These are phyloP conservation scores for Aegilops longissima DNA, from an alignment of 176 grass and related monocot genomes.

Conservation along the genomic window DNA sequence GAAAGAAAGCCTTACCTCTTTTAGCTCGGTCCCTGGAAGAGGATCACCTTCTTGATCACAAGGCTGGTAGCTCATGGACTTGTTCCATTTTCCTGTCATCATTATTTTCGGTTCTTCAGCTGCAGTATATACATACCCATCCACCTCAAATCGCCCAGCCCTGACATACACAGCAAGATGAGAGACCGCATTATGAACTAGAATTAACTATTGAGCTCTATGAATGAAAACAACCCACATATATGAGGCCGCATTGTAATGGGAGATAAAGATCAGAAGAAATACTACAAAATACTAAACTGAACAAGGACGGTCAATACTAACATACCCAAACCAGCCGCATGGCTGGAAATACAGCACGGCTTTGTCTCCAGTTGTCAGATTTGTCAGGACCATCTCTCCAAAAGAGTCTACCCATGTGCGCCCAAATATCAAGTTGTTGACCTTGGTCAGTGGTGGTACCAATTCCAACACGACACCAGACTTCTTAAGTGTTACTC, in stretches of 20 bases:
- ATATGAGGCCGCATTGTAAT: not conserved
- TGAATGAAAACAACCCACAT: not conserved
- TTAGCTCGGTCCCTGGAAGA: slow-evolving; percentile 71
- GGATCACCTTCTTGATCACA: slow-evolving; percentile 96
- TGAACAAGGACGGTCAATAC: not conserved
- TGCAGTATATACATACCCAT: slow-evolving; percentile 92
- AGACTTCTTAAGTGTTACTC: slow-evolving; percentile 79
- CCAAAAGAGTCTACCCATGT: slow-evolving; percentile 86
- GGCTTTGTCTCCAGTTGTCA: slow-evolving; percentile 91
- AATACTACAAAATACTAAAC: not conserved
- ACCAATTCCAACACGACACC: slow-evolving; percentile 82
- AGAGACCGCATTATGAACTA: not conserved
- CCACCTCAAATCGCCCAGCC: slow-evolving; percentile 85
- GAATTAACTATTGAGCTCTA: not conserved
- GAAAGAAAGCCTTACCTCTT: slow-evolving; percentile 53
- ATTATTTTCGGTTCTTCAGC: slow-evolving; percentile 92
- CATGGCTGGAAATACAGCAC: slow-evolving; percentile 90
- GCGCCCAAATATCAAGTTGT: slow-evolving; percentile 97
- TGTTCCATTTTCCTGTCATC: slow-evolving; percentile 90
- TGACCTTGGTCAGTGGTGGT: slow-evolving; percentile 76
- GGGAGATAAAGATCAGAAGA: not conserved
- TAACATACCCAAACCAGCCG: slow-evolving; percentile 91
- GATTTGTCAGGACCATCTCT: slow-evolving; percentile 85
- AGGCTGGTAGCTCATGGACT: slow-evolving; percentile 82
- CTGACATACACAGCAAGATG: slow-evolving; percentile 40